Evolutionary conservation across 2,329 filamentous ascomycete genomes (phyloP).

Genomic region (Penicillium sp.): DNA sequence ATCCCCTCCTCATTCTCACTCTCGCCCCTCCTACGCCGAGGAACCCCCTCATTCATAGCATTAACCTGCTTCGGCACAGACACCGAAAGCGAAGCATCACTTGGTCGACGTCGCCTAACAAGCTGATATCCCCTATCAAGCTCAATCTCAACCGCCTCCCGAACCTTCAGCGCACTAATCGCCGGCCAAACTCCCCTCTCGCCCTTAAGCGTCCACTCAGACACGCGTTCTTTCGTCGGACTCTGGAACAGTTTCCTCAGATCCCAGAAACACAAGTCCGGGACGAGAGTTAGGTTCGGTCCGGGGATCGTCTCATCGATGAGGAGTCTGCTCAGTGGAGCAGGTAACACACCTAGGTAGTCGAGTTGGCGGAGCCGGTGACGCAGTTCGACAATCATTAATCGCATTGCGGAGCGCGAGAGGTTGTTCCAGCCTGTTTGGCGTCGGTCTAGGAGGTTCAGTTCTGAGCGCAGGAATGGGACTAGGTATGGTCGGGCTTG

Average conservation of each 20-base stretch:
- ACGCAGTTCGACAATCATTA: slow-evolving; percentile 66
- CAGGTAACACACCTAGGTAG: slow-evolving; percentile 62
- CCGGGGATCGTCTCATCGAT: slow-evolving; percentile 76
- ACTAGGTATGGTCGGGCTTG: slow-evolving; percentile 84
- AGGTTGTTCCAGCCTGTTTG: slow-evolving; percentile 52
- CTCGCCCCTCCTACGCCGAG: slow-evolving; percentile 20
- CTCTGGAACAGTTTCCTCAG: slow-evolving; percentile 73
- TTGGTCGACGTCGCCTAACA: slow-evolving; percentile 47
- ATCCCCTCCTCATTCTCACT: slow-evolving; percentile 17
- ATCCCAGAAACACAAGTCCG: slow-evolving; percentile 63
- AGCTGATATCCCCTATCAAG: slow-evolving; percentile 77
- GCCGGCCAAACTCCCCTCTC: slow-evolving; percentile 88
- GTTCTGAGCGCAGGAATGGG: slow-evolving; percentile 71
- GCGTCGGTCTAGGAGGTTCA: slow-evolving; percentile 61
- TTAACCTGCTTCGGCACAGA: slow-evolving; percentile 9
- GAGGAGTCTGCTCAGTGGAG: slow-evolving; percentile 62
- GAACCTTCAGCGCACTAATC: slow-evolving; percentile 67
- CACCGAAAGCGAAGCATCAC: slow-evolving; percentile 18
- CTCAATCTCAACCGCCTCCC: slow-evolving; percentile 79
- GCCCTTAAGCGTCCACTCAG: slow-evolving; percentile 76
- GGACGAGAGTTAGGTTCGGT: slow-evolving; percentile 70
- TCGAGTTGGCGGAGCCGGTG: slow-evolving; percentile 76
- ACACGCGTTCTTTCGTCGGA: slow-evolving; percentile 63
- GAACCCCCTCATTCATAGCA: slow-evolving; percentile 25
- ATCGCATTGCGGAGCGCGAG: slow-evolving; percentile 50